Percentiles rank a stretch among this genome's conserved stretches.
Evolutionary conservation across 768 basidiomycete species (phyloP).

Genomic region (Mycena amicta): DNA sequence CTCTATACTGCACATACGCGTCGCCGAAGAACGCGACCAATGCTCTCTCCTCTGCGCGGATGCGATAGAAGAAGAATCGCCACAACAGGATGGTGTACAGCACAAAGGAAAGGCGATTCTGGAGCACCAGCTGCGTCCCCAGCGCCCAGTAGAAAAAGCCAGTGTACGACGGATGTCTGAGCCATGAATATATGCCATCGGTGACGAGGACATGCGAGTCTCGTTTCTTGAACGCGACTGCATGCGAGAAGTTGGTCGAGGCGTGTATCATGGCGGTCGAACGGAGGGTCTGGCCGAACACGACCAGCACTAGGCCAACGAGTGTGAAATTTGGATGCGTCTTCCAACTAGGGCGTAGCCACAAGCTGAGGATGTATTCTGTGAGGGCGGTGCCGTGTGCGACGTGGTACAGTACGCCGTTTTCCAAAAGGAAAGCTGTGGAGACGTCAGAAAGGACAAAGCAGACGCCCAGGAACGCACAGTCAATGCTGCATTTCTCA

Average conservation of each 20-base stretch:
- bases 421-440: conserved; percentile 90
- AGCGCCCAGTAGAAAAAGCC: conserved; percentile 99
- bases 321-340: conserved; percentile 55
- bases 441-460: conserved; percentile 1
- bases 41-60: conserved; percentile 81
- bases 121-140: conserved; percentile 89
- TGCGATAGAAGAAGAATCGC: conserved; percentile 85
- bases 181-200: conserved; percentile 87
- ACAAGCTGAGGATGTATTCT: conserved; percentile 78
- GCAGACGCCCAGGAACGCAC: conserved; percentile 51
- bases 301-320: conserved; percentile 60
- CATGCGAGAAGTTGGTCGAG: conserved; percentile 89
- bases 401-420: conserved; percentile 81
- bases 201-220: conserved; percentile 81
- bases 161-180: conserved; percentile 93
- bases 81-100: conserved; percentile 72
- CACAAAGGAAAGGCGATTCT: conserved; percentile 77
- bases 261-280: conserved; percentile 98
- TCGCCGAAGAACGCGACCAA: conserved; percentile 89
- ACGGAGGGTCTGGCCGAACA: conserved; percentile 76
- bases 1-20: conserved; percentile 78
- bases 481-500: conserved; percentile 89
- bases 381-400: conserved; percentile 77
- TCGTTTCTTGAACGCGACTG: conserved; percentile 75
- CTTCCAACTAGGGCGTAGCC: conserved; percentile 69